Evolutionary conservation across 1,139 yeast species (phyloP).

Genomic region (Maudiozyma humilis): DNA sequence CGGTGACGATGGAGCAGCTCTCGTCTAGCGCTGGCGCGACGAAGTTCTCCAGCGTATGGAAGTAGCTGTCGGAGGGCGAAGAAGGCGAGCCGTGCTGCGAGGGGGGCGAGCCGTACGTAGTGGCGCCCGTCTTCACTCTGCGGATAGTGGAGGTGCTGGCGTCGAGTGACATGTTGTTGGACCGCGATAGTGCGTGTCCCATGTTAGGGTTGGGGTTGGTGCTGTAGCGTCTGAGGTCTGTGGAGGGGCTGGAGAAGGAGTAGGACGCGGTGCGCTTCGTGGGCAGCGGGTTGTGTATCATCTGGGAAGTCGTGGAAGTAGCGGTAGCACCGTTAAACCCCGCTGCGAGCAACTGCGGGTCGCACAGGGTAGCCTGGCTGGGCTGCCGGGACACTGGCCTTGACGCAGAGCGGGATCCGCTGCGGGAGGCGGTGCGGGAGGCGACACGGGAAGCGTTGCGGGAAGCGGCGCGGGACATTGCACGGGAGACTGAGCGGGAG

Average conservation of each 20-base stretch:
- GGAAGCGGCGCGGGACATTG: not conserved
- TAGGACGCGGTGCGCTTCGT: not conserved
- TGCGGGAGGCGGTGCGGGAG: not conserved
- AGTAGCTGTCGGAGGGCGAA: slow-evolving; percentile 1
- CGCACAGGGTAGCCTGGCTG: slow-evolving; percentile 3
- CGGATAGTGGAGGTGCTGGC: not conserved
- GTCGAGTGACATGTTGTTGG: not conserved
- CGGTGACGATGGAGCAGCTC: slow-evolving; percentile 55
- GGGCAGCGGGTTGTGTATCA: not conserved
- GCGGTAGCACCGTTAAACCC: not conserved
- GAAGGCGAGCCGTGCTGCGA: not conserved
- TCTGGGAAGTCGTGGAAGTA: not conserved
- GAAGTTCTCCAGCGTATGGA: slow-evolving; percentile 52
- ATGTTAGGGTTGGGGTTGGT: slow-evolving; percentile 2
- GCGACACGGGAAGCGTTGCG: not conserved
- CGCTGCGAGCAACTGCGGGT: not conserved
- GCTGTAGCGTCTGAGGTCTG: slow-evolving; percentile 3
- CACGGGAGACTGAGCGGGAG: slow-evolving; percentile 2
- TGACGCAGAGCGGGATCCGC: not conserved
- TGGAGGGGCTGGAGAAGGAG: not conserved
- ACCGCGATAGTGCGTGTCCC: not conserved
- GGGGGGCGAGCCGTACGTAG: not conserved
- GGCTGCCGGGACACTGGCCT: slow-evolving; percentile 3
- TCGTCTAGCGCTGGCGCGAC: slow-evolving; percentile 84
- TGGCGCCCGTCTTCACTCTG: not conserved